Evolutionary conservation across 2,329 filamentous ascomycete genomes (phyloP), one percentile per base, ranked within the genome.

Genomic region (Diplocarpon rosae): DNA sequence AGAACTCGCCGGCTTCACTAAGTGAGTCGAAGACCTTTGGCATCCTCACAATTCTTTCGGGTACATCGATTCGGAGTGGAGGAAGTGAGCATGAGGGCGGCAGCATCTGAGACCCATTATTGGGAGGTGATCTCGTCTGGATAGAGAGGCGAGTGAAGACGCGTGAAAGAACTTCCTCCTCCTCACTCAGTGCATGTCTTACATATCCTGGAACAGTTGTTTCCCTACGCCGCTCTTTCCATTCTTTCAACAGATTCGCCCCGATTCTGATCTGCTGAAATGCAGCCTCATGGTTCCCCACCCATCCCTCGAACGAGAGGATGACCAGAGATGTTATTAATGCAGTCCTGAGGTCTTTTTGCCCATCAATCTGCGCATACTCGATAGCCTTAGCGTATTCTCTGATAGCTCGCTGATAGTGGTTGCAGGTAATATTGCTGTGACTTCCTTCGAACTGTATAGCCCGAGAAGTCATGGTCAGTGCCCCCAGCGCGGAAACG

Each of bases 261-360:
- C 37, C 37, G 14, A 14, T 30, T 31, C 14, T 33, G 35, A 27
- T 20, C 17, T 20, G 39, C 27, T 31, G 42, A 14, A 43, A 39
- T 7, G 51, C 51, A 14, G 39, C 20, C 10, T 37, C 30, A 29
- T 43, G 39, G 17, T 50, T 51, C 1, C 51, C 48, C 41, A 47
- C 70, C 76, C 54, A 79, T 78, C 65, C 78, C 76, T 43, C 73
- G 70, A 15, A 75, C 65, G 28, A 79, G 65, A 54, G 78, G 74
- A 46, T 76, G 69, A 48, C 28, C 29, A 47, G 16, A 28, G 42
- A 41, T 28, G 32, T 3, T 20, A 46, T n/a, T 14, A 43, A n/a
- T 29, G 41, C 16, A 36, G 35, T 38, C 34, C 37, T 4, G 33
- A 42, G 14, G 35, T 42, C 32, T 14, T 27, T 14, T 12, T 33